These are phyloP conservation scores for Penicillium soppii DNA, from an alignment of 495 filamentous ascomycete species.

Conservation along the genomic window DNA sequence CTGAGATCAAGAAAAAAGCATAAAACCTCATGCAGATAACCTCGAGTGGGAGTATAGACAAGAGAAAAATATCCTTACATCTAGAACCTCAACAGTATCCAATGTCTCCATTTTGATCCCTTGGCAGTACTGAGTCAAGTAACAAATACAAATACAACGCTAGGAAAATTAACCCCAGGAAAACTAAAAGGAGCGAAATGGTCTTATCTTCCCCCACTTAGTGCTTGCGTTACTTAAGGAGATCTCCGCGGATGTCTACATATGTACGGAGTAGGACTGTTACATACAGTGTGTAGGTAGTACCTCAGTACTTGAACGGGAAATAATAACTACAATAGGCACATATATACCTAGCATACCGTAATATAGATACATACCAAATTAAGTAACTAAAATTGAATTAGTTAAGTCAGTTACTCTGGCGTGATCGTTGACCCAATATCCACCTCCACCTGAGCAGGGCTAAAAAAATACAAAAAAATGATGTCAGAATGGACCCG, in stretches of 20 bases:
- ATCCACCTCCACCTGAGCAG: too few relatives aligned
- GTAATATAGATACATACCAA: too few relatives aligned
- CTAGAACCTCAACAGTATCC: neutral
- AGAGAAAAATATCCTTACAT: neutral
- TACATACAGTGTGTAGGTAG: too few relatives aligned
- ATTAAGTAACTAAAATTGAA: too few relatives aligned
- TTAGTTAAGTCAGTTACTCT: too few relatives aligned
- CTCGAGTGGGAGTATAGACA: neutral
- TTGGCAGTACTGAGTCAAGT: neutral
- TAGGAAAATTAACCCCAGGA: neutral
- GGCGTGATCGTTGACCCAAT: too few relatives aligned
- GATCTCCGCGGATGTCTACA: neutral
- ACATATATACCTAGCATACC: too few relatives aligned
- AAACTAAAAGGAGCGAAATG: neutral
- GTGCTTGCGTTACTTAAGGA: neutral
- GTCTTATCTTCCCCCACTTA: neutral
- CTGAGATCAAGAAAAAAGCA: constrained; percentile 1
- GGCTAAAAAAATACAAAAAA: too few relatives aligned
- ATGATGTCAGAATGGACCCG: neutral
- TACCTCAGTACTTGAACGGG: too few relatives aligned
- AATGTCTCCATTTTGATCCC: neutral
- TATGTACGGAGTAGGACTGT: neutral
- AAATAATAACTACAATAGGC: too few relatives aligned
- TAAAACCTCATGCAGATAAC: neutral
- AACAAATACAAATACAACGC: neutral